Percentiles rank a stretch among this genome's conserved stretches.
These are phyloP conservation scores for Clonostachys solani DNA, from an alignment of 2,329 filamentous ascomycete genomes.

Conservation along the genomic window DNA sequence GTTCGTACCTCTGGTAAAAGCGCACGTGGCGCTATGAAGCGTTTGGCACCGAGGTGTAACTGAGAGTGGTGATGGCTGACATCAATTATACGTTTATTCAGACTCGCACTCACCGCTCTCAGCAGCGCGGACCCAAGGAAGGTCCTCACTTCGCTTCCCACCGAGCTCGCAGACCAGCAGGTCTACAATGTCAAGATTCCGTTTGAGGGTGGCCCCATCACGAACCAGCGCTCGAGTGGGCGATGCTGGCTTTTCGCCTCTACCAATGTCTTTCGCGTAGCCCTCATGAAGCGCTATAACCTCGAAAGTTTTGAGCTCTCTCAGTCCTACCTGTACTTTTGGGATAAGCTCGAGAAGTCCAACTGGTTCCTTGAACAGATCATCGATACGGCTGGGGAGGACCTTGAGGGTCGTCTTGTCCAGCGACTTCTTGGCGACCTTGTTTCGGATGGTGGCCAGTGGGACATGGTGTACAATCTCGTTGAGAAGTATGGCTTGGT, in stretches of 20 bases:
- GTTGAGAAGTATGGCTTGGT: slow-evolving; percentile 87
- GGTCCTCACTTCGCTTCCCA: slow-evolving; percentile 60
- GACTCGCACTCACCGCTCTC: slow-evolving; percentile 72
- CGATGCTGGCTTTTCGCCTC: slow-evolving; percentile 90
- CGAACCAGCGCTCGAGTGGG: slow-evolving; percentile 77
- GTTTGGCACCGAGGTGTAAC: too few relatives aligned
- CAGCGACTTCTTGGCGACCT: slow-evolving; percentile 64
- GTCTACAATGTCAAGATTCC: slow-evolving; percentile 82
- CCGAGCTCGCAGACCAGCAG: slow-evolving; percentile 67
- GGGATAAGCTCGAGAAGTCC: slow-evolving; percentile 89
- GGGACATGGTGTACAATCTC: slow-evolving; percentile 88
- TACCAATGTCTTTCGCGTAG: slow-evolving; percentile 89
- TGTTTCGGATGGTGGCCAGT: slow-evolving; percentile 80
- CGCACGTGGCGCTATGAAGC: too few relatives aligned
- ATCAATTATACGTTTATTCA: slow-evolving; percentile 17
- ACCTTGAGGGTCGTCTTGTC: slow-evolving; percentile 69
- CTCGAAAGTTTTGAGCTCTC: slow-evolving; percentile 80
- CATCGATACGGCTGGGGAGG: slow-evolving; percentile 66
- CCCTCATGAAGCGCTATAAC: slow-evolving; percentile 78
- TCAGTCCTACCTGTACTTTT: slow-evolving; percentile 86
- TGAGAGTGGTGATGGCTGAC: too few relatives aligned
- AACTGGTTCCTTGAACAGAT: slow-evolving; percentile 88
- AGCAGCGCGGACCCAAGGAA: slow-evolving; percentile 61
- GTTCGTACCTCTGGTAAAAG: slow-evolving; percentile 22
- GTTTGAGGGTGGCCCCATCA: slow-evolving; percentile 76